These are phyloP conservation scores for Entelexis paramagnoliae DNA, from an alignment of 1,139 yeast species.

Conservation along the genomic window DNA sequence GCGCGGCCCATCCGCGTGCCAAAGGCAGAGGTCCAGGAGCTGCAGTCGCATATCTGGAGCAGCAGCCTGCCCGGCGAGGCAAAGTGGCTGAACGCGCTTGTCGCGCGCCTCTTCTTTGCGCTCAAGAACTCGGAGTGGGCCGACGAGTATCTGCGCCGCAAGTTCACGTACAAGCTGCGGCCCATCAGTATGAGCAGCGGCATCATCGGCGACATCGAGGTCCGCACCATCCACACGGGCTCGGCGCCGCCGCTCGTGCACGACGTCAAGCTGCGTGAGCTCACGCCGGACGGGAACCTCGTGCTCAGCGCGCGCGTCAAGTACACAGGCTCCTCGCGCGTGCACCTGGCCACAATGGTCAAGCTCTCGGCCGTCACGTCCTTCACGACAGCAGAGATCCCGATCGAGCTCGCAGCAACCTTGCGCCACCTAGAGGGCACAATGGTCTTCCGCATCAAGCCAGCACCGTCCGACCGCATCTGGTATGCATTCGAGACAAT, in stretches of 20 bases:
- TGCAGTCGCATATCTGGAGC: conserved; percentile 20
- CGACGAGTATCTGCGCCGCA: conserved; percentile 46
- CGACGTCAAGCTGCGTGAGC: conserved; percentile 54
- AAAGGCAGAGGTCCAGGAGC: conserved; percentile 57
- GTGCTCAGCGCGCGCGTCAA: conserved; percentile 50
- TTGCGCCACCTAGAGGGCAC: conserved; percentile 66
- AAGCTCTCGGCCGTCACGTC: conserved; percentile 57
- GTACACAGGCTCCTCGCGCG: conserved; percentile 63
- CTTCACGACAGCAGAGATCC: conserved; percentile 70
- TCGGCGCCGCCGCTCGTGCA: conserved; percentile 70
- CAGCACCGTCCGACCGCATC: conserved; percentile 80
- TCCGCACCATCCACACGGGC: conserved; percentile 67
- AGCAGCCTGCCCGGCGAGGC: conserved; percentile 38
- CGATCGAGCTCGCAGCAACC: conserved; percentile 60
- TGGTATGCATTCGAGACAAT: conserved; percentile 84
- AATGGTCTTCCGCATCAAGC: conserved; percentile 56
- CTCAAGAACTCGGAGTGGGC: conserved; percentile 61
- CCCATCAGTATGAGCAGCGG: conserved; percentile 72
- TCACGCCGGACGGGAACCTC: conserved; percentile 76
- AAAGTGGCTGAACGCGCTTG: conserved; percentile 79
- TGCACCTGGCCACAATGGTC: conserved; percentile 71
- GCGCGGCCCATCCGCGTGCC: conserved; percentile 68
- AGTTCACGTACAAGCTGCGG: conserved; percentile 58
- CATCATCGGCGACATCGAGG: conserved; percentile 70
- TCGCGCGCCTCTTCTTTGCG: conserved; percentile 72